phyloP scores from a whole-genome alignment of 73 alveolate species.

The Tetrahymena malaccensis region DNA sequence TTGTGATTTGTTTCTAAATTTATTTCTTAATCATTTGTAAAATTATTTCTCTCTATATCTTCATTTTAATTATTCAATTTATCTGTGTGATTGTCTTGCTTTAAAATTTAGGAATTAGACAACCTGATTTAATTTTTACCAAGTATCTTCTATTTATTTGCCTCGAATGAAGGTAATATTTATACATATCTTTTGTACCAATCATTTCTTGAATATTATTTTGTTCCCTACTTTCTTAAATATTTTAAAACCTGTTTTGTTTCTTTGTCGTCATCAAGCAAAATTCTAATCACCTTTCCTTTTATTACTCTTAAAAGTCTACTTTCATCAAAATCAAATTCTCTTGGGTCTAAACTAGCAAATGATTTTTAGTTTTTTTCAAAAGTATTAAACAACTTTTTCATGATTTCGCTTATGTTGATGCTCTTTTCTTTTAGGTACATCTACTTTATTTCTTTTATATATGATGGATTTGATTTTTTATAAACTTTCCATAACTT shows the following conservation, averaged over 20 bases:
- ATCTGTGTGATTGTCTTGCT: neutral
- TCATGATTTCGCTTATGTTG: neutral
- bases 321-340: neutral
- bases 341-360: neutral
- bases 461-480: neutral
- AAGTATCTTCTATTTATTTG: neutral
- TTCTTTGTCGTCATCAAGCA: neutral
- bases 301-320: neutral
- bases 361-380: neutral
- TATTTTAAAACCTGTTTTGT: neutral
- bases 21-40: neutral
- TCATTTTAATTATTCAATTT: neutral
- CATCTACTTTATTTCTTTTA: neutral
- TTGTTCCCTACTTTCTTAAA: neutral
- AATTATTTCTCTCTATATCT: neutral
- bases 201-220: neutral
- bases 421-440: neutral
- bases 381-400: neutral
- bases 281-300: neutral
- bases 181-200: neutral
- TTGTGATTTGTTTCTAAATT: neutral
- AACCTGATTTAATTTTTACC: neutral
- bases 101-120: neutral
- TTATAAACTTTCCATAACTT: neutral
- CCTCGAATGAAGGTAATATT: neutral